phyloP scores from a whole-genome alignment of 768 basidiomycete species.

The Cystobasidiopsis lactophilus region DNA sequence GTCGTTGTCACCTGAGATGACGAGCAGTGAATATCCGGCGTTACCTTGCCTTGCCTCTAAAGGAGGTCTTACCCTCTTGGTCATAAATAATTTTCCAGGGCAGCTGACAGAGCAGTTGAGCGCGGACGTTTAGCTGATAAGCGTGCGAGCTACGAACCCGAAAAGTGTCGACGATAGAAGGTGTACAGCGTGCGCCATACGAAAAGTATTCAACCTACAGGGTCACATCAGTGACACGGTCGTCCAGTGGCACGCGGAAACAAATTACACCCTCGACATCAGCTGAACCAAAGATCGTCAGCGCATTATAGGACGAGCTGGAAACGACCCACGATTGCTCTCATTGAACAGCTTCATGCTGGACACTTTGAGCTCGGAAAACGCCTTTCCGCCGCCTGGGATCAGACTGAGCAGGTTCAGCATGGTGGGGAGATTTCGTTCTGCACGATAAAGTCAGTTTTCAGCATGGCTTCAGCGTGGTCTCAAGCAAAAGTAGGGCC shows the following conservation, averaged over 20 bases:
- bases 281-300: no score
- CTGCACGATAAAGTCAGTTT: conserved; percentile 23
- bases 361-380: conserved; percentile 60
- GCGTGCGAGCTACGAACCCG: background rate
- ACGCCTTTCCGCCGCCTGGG: conserved; percentile 84
- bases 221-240: no score
- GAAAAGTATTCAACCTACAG: conserved; percentile 59
- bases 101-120: conserved; percentile 14
- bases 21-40: conserved; percentile 35
- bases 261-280: no score
- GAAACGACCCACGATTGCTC: conserved; percentile 44
- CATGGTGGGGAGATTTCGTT: conserved; percentile 25
- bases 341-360: conserved; percentile 80
- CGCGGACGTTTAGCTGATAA: background rate
- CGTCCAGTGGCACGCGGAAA: no score
- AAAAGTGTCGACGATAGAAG: conserved; percentile 74
- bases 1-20: conserved; percentile 85
- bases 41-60: no score
- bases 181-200: conserved; percentile 81
- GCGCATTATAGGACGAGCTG: background rate
- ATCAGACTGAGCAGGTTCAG: conserved; percentile 50
- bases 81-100: conserved; percentile 15
- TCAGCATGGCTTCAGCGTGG: no score
- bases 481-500: no score
- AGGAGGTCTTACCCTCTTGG: conserved; percentile 13